Conservation (phyloP, 1,284 basidiomycete species). For the Xerocomus amazonicus region DNA sequence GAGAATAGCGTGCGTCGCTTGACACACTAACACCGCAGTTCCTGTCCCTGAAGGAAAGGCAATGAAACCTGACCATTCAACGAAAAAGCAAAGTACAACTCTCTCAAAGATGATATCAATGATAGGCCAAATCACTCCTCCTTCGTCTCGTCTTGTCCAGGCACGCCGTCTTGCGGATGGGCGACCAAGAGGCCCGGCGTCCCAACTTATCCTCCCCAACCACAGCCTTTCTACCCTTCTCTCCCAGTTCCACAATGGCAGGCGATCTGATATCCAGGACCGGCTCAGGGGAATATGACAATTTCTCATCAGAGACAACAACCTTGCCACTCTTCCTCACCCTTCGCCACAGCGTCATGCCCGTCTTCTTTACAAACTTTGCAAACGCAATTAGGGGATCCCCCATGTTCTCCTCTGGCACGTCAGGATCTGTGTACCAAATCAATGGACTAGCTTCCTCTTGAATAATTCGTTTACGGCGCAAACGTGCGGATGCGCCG, state of each 20-base stretch:
- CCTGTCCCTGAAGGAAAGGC: background rate
- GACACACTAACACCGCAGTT: conserved; percentile 1
- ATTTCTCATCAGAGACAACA: conserved; percentile 13
- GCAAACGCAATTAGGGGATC: conserved; percentile 48
- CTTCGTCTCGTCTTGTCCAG: conserved; percentile 15
- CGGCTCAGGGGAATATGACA: conserved; percentile 7
- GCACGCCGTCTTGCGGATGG: conserved; percentile 23
- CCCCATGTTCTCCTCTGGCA: conserved; percentile 28
- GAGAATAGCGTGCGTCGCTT: background rate
- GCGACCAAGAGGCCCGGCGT: conserved; percentile 27
- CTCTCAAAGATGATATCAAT: background rate
- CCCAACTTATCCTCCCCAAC: conserved; percentile 9
- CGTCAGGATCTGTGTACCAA: conserved; percentile 27
- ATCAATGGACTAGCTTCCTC: conserved; percentile 19
- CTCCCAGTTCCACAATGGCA: conserved; percentile 2
- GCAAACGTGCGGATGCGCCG: conserved; percentile 58
- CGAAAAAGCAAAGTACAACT: background rate
- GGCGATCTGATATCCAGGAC: conserved; percentile 29
- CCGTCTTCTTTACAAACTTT: conserved; percentile 44
- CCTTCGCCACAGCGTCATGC: conserved; percentile 42
- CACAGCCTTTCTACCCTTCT: conserved; percentile 1
- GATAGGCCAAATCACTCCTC: conserved; percentile 18
- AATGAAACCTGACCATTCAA: background rate
- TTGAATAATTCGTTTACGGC: conserved; percentile 26
- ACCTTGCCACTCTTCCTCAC: conserved; percentile 23